Evolutionary conservation across 2,329 filamentous ascomycete genomes (phyloP).

Genomic region (Xylaria sp.): DNA sequence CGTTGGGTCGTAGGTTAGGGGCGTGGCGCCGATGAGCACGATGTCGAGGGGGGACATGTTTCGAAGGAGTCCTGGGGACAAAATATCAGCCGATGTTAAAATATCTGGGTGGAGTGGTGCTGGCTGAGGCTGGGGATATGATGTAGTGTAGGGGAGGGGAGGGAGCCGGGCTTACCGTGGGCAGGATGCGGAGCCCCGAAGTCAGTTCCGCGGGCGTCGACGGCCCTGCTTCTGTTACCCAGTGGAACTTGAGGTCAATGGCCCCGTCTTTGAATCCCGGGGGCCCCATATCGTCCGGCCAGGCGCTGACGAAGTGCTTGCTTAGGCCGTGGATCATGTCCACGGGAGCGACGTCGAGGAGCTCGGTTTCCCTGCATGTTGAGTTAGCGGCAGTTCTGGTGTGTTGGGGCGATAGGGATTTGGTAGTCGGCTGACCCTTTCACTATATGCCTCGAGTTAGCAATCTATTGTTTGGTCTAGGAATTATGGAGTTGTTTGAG

Average conservation of each 20-base stretch:
- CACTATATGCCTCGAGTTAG: not conserved
- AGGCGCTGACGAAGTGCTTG: not conserved
- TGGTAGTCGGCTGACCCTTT: not conserved
- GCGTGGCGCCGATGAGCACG: constrained; percentile 3
- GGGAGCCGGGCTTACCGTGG: no score
- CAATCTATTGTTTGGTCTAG: not conserved
- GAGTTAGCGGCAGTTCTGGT: not conserved
- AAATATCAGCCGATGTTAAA: no score
- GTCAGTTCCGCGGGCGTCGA: not conserved
- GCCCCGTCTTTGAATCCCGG: constrained; percentile 6
- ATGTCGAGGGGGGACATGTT: constrained; percentile 12
- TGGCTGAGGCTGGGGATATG: no score
- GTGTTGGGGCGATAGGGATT: not conserved
- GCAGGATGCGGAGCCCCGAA: not conserved
- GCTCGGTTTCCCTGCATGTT: not conserved
- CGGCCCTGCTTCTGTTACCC: constrained; percentile 7
- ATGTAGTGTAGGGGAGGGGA: no score
- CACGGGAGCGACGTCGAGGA: not conserved
- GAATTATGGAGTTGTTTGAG: not conserved
- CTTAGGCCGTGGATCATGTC: constrained; percentile 9
- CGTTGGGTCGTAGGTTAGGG: not conserved
- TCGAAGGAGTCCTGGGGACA: constrained; percentile 1
- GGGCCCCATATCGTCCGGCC: not conserved
- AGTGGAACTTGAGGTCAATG: constrained; percentile 9
- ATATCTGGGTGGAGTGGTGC: no score